Conservation (phyloP, 2,329 filamentous ascomycete species). For the Corynespora cassiicola region DNA sequence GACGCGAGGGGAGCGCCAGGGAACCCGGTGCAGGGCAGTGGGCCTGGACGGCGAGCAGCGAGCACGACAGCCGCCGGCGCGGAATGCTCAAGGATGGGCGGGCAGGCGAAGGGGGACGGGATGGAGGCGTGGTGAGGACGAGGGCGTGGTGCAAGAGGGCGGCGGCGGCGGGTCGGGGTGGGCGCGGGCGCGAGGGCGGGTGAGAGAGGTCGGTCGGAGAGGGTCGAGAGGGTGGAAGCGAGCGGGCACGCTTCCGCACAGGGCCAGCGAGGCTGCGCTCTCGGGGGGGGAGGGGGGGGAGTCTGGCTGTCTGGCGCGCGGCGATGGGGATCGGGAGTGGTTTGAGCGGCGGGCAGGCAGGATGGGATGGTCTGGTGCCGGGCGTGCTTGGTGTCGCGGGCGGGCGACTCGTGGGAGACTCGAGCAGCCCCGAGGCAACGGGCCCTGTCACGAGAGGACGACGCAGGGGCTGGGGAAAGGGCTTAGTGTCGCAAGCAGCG, state of each 20-base stretch:
- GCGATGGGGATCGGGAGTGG: neutral
- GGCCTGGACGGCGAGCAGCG: neutral
- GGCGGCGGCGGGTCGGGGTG: conserved; percentile 4
- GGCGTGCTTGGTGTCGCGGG: conserved; percentile 4
- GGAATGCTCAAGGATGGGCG: neutral
- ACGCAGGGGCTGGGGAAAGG: conserved; percentile 26
- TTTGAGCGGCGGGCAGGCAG: neutral
- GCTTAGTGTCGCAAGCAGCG: conserved; percentile 42
- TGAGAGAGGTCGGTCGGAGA: neutral
- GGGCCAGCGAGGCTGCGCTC: too few species aligned
- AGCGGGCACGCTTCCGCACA: too few species aligned
- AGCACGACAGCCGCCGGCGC: conserved; percentile 6
- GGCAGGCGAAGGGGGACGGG: neutral
- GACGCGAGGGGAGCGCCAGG: conserved; percentile 23
- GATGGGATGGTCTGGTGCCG: neutral
- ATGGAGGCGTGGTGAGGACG: neutral
- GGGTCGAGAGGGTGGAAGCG: too few species aligned
- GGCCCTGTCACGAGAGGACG: conserved; percentile 4
- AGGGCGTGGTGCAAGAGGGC: conserved; percentile 1
- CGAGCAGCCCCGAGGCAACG: neutral
- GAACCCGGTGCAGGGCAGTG: conserved; percentile 14
- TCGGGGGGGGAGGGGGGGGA: neutral
- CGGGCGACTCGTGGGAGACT: conserved; percentile 4
- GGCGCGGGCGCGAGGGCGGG: conserved; percentile 3
- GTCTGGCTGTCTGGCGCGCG: neutral